Conservation (phyloP, 257 asterid species). For the Echites panduratus region DNA sequence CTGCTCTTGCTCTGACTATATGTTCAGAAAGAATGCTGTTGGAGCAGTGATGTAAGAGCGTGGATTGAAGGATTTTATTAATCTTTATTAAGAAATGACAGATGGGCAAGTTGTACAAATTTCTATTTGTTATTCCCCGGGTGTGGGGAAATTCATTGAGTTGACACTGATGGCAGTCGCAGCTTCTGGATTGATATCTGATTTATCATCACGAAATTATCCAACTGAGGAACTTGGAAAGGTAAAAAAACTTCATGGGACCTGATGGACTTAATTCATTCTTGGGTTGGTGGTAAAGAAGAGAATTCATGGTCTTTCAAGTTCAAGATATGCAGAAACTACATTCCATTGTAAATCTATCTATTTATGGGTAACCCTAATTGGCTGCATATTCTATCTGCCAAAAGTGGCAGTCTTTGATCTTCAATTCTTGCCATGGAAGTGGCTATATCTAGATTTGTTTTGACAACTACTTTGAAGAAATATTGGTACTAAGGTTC, state of each 20-base stretch:
- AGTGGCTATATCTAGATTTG: not conserved
- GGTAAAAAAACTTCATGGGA: not conserved
- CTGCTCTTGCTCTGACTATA: not conserved
- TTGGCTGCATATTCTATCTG: not conserved
- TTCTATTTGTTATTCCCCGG: not conserved
- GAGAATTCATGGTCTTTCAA: not conserved
- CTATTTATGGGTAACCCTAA: not conserved
- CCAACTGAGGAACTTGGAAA: not conserved
- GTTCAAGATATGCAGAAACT: not conserved
- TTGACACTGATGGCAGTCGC: not conserved
- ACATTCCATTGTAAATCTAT: not conserved
- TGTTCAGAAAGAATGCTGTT: not conserved
- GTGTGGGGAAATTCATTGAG: too few relatives aligned
- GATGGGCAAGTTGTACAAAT: not conserved
- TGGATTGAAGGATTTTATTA: not conserved
- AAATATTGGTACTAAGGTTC: not conserved
- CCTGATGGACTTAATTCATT: not conserved
- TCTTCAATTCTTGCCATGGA: conserved; percentile 2
- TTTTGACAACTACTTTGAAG: not conserved
- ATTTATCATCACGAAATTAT: not conserved
- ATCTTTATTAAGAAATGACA: not conserved
- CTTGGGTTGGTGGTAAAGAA: not conserved
- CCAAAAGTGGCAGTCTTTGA: not conserved
- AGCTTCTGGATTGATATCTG: not conserved
- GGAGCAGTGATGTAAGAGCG: not conserved